A percentile compares a stretch with the other conserved stretches of the same genome.
phyloP scores from a whole-genome alignment of 2,329 filamentous ascomycete species.

The Colletotrichum horii region DNA sequence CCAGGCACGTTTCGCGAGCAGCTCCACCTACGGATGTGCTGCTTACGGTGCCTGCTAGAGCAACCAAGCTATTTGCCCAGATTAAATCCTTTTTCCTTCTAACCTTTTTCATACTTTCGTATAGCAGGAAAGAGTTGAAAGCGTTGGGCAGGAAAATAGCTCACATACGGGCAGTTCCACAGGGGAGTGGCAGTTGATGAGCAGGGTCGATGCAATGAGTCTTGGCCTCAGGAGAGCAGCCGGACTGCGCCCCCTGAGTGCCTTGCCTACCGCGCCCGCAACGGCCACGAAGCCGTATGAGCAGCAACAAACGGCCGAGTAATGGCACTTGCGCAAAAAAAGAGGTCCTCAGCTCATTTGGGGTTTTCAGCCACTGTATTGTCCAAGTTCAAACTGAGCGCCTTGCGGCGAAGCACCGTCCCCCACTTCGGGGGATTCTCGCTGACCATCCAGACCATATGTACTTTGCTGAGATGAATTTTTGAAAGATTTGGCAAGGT shows the following conservation, averaged over 20 bases:
- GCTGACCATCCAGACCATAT: not conserved
- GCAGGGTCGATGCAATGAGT: not conserved
- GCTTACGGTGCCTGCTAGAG: not conserved
- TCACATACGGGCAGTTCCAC: not conserved
- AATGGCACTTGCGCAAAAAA: not conserved
- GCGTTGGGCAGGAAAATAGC: not conserved
- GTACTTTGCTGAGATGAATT: not conserved
- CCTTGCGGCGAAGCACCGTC: not conserved
- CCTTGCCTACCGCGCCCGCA: not conserved
- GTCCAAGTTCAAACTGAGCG: not conserved
- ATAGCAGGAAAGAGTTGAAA: too few species aligned
- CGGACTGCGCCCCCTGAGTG: not conserved
- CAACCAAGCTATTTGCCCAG: not conserved
- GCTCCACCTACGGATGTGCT: not conserved
- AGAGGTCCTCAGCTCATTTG: not conserved
- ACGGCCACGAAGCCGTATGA: not conserved
- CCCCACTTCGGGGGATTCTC: not conserved
- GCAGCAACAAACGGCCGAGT: not conserved
- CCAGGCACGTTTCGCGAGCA: not conserved
- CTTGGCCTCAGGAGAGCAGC: not conserved
- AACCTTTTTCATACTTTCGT: too few species aligned
- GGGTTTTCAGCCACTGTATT: not conserved
- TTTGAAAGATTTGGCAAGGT: not conserved
- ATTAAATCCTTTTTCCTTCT: too few species aligned
- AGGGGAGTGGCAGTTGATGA: too few species aligned